Evolutionary conservation across 345 rosid species (phyloP).

Genomic region (Camelina sativa): DNA sequence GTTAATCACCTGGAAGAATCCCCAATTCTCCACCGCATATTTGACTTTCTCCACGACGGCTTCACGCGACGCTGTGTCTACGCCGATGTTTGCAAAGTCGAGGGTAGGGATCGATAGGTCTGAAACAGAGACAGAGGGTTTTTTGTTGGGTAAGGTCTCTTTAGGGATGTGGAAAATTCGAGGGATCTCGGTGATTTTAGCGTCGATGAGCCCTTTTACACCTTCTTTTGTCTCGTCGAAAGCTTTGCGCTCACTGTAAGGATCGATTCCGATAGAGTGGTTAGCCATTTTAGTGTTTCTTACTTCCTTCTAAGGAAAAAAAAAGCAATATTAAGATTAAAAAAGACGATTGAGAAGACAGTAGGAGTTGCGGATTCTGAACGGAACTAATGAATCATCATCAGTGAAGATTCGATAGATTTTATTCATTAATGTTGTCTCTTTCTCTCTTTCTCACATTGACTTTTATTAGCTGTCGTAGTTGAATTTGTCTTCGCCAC

Average conservation of each 20-base stretch:
- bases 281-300: neutral
- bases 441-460: neutral
- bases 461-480: neutral
- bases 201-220: conserved; percentile 45
- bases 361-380: neutral
- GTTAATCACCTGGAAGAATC: conserved; percentile 58
- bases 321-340: neutral
- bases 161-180: conserved; percentile 36
- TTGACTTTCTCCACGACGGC: conserved; percentile 40
- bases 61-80: conserved; percentile 13
- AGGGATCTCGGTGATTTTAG: conserved; percentile 41
- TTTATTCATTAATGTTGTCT: too few relatives aligned
- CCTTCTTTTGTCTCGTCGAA: conserved; percentile 47
- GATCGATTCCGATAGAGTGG: neutral
- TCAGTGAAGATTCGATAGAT: too few relatives aligned
- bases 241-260: conserved; percentile 32
- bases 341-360: neutral
- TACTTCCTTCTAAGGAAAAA: neutral
- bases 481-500: neutral
- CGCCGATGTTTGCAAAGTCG: conserved; percentile 40
- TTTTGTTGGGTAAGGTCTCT: conserved; percentile 10
- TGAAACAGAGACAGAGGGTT: conserved; percentile 7
- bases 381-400: neutral
- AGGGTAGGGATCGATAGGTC: conserved; percentile 46
- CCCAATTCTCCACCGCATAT: conserved; percentile 40